These are phyloP conservation scores for Citrus maxima DNA, from an alignment of 345 rosid species.

Conservation along the genomic window DNA sequence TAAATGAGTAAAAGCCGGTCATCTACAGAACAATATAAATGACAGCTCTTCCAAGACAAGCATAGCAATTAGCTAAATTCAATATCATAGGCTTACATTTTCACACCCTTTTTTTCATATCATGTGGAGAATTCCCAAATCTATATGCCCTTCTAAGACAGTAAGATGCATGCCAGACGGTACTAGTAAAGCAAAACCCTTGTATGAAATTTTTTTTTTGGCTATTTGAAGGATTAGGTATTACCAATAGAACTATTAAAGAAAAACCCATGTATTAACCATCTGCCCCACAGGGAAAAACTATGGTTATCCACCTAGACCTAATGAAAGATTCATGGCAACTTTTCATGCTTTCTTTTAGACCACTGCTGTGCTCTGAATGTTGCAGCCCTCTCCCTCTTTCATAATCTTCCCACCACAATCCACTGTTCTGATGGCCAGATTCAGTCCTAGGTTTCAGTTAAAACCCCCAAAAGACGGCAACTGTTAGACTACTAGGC, in stretches of 20 bases:
- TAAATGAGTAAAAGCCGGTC: neutral
- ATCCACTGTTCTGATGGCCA: neutral
- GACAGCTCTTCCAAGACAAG: neutral
- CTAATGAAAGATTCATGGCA: neutral
- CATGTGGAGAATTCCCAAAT: neutral
- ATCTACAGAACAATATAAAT: too few species aligned
- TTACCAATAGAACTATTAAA: neutral
- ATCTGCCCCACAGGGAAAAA: neutral
- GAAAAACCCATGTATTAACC: too few species aligned
- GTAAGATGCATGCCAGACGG: neutral
- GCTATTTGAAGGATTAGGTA: neutral
- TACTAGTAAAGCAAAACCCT: neutral
- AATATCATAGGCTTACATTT: neutral
- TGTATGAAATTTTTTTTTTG: neutral
- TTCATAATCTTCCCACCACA: neutral
- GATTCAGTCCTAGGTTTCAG: neutral
- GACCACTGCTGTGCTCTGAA: too few species aligned
- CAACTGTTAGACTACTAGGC: neutral
- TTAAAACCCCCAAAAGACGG: neutral
- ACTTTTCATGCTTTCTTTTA: neutral
- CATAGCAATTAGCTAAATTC: conserved; percentile 13
- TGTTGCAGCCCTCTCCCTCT: neutral
- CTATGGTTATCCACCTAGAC: neutral
- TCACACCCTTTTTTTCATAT: neutral
- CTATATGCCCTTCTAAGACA: neutral